phyloP scores from a whole-genome alignment of 805 yeast genomes.

The Wickerhamia fluorescens region DNA sequence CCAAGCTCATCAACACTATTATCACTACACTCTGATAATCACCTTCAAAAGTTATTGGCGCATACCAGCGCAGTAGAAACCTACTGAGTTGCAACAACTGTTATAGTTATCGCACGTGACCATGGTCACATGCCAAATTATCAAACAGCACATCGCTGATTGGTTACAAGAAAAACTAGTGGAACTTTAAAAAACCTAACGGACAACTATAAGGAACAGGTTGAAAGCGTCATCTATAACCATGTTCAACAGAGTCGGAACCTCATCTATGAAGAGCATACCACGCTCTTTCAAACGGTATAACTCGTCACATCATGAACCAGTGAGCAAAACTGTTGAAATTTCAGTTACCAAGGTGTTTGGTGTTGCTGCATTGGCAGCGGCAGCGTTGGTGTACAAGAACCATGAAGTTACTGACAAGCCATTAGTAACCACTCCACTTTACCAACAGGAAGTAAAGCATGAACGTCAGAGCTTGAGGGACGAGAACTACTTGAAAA shows the following conservation, averaged over 20 bases:
- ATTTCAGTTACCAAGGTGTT: constrained; percentile 35
- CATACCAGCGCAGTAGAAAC: no score
- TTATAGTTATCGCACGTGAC: no score
- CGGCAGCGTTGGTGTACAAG: constrained; percentile 27
- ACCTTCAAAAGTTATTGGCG: no score
- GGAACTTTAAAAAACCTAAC: background rate
- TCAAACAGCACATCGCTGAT: no score
- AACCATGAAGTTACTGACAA: constrained; percentile 24
- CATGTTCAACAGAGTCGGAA: constrained; percentile 9
- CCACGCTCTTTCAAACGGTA: no score
- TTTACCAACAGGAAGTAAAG: constrained; percentile 25
- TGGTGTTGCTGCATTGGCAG: constrained; percentile 35
- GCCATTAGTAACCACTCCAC: constrained; percentile 31
- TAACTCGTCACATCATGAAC: constrained; percentile 9
- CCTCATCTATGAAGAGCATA: no score
- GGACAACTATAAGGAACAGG: background rate
- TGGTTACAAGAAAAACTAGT: no score
- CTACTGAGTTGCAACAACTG: no score
- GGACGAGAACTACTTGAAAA: constrained; percentile 29
- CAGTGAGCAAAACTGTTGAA: constrained; percentile 21
- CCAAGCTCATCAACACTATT: no score
- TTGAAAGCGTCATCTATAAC: background rate
- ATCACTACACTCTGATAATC: no score
- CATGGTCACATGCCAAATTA: no score
- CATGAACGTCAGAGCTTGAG: constrained; percentile 26